phyloP scores from a whole-genome alignment of 208 protist species.

The Trypanosoma cruzi region DNA sequence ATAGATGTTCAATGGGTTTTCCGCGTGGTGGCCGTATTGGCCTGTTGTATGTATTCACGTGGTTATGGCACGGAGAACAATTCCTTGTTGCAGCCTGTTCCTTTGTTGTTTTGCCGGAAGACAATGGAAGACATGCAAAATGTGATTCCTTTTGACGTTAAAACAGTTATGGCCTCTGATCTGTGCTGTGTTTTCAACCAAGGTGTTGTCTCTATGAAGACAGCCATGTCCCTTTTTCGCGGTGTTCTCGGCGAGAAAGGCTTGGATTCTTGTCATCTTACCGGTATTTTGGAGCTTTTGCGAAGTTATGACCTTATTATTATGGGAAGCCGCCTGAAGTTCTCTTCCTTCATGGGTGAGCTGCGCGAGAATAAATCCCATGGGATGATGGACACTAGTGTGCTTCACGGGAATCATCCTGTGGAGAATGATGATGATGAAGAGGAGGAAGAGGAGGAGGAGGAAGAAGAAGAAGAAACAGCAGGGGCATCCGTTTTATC shows the following conservation, averaged over 20 bases:
- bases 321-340: constrained; percentile 40
- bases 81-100: not conserved
- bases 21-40: constrained; percentile 29
- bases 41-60: constrained; percentile 15
- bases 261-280: constrained; percentile 18
- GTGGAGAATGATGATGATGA: not conserved
- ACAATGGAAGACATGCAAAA: constrained; percentile 12
- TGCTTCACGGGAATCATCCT: not conserved
- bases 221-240: constrained; percentile 19
- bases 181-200: constrained; percentile 15
- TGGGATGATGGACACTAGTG: not conserved
- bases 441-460: not conserved
- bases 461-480: not conserved
- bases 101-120: constrained; percentile 6
- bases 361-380: not conserved
- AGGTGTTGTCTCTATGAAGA: constrained; percentile 30
- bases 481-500: not conserved
- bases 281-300: constrained; percentile 38
- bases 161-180: constrained; percentile 27
- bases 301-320: constrained; percentile 44
- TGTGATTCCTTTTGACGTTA: constrained; percentile 28
- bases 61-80: not conserved
- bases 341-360: constrained; percentile 26
- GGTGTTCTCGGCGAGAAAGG: constrained; percentile 32
- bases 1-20: constrained; percentile 74